phyloP scores from a whole-genome alignment of 2,329 filamentous ascomycete species.

The Penicillium sclerotigenum region DNA sequence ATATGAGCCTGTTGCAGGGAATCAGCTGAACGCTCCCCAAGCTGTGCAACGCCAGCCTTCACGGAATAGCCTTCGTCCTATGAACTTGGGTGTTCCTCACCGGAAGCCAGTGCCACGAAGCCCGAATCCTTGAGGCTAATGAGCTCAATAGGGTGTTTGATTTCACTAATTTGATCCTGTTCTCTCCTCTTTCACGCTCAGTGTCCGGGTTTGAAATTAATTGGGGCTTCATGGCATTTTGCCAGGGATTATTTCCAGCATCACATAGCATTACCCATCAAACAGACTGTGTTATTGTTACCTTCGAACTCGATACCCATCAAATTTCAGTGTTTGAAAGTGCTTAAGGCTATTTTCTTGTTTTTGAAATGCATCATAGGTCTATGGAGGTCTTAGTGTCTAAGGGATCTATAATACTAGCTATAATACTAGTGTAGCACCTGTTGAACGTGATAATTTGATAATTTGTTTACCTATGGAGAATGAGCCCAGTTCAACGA shows the following conservation, averaged over 20 bases:
- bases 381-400: background rate
- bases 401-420: background rate
- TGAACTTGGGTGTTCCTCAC: conserved; percentile 39
- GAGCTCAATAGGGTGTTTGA: background rate
- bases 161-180: background rate
- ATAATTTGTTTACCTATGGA: too few relatives aligned
- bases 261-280: background rate
- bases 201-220: background rate
- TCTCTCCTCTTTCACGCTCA: background rate
- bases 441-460: background rate
- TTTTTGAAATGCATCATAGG: background rate
- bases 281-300: background rate
- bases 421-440: background rate
- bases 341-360: background rate
- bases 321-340: background rate
- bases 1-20: conserved; percentile 29
- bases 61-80: conserved; percentile 25
- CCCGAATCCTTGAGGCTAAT: background rate
- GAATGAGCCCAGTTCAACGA: background rate
- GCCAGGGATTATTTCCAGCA: background rate
- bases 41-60: conserved; percentile 22
- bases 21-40: conserved; percentile 11
- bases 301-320: background rate
- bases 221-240: background rate
- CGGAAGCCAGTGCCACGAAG: conserved; percentile 40